Percentiles rank a stretch among this genome's conserved stretches.
Evolutionary conservation across 345 rosid species (phyloP).

Genomic region (Gossypium ekmanianum): DNA sequence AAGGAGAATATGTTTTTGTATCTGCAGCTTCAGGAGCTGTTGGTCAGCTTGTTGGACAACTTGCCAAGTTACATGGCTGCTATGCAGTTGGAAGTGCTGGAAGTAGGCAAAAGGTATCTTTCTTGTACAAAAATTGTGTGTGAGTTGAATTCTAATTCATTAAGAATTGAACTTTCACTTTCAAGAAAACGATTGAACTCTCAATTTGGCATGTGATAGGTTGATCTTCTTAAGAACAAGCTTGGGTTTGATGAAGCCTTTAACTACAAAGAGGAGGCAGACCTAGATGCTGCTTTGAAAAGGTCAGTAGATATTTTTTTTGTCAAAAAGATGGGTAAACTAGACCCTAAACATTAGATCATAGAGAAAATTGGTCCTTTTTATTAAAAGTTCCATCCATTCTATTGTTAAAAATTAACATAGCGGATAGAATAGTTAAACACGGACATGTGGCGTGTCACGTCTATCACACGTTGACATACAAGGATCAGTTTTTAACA

Average conservation of each 20-base stretch:
- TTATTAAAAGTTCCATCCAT: too few species aligned
- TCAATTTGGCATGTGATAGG: slow-evolving; percentile 31
- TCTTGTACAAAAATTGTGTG: neutral
- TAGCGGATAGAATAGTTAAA: too few species aligned
- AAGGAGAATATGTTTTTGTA: slow-evolving; percentile 56
- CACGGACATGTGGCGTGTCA: too few species aligned
- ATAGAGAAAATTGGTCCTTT: too few species aligned
- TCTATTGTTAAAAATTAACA: too few species aligned
- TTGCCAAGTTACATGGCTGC: slow-evolving; percentile 73
- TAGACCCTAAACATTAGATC: too few species aligned
- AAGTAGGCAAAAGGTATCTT: slow-evolving; percentile 43
- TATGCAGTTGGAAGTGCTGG: slow-evolving; percentile 73
- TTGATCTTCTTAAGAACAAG: slow-evolving; percentile 51
- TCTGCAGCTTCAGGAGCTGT: slow-evolving; percentile 79
- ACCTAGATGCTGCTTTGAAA: slow-evolving; percentile 53
- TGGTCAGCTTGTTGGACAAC: slow-evolving; percentile 77
- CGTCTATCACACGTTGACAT: too few species aligned
- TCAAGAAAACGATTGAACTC: neutral
- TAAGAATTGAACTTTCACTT: neutral
- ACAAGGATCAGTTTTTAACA: too few species aligned
- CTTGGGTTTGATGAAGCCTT: slow-evolving; percentile 74
- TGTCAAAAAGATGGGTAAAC: too few species aligned
- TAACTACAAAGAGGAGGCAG: slow-evolving; percentile 62
- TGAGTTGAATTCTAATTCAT: neutral
- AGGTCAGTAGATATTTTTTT: slow-evolving; percentile 33